A percentile compares a stretch with the other conserved stretches of the same genome.
phyloP scores from a whole-genome alignment of 345 rosid genomes.

The Brassica incana region DNA sequence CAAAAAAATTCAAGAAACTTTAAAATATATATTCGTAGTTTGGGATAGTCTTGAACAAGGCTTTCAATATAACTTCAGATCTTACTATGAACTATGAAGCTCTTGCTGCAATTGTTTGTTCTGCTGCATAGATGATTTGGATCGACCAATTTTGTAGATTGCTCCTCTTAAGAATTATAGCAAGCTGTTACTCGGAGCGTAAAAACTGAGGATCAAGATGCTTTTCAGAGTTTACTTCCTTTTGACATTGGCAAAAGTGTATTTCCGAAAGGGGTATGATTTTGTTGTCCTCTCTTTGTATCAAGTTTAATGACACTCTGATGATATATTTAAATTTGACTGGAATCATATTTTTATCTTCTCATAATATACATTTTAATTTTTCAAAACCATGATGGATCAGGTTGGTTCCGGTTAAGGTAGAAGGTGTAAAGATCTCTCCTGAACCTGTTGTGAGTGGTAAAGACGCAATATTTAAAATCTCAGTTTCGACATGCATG shows the following conservation, averaged over 20 bases:
- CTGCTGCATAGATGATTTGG: neutral
- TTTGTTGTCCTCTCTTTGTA: neutral
- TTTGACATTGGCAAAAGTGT: too few species aligned
- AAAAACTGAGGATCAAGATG: conserved; percentile 48
- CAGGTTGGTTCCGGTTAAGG: too few species aligned
- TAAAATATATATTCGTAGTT: neutral
- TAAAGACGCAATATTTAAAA: too few species aligned
- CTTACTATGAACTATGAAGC: neutral
- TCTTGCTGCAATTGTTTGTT: neutral
- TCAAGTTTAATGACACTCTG: too few species aligned
- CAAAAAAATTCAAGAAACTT: neutral
- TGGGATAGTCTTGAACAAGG: neutral
- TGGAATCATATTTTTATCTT: too few species aligned
- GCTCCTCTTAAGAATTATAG: conserved; percentile 34
- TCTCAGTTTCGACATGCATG: too few species aligned
- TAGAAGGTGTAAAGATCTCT: neutral
- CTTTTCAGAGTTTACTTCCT: conserved; percentile 64
- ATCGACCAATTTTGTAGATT: neutral
- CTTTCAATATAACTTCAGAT: neutral
- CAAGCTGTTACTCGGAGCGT: conserved; percentile 87
- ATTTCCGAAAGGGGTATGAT: too few species aligned
- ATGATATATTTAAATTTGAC: too few species aligned
- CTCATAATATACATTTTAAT: too few species aligned
- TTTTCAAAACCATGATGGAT: too few species aligned
- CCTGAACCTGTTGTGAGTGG: neutral